Percentiles rank a stretch among this genome's conserved stretches.
These are phyloP conservation scores for Acer negundo DNA, from an alignment of 345 rosid genomes.

Conservation along the genomic window DNA sequence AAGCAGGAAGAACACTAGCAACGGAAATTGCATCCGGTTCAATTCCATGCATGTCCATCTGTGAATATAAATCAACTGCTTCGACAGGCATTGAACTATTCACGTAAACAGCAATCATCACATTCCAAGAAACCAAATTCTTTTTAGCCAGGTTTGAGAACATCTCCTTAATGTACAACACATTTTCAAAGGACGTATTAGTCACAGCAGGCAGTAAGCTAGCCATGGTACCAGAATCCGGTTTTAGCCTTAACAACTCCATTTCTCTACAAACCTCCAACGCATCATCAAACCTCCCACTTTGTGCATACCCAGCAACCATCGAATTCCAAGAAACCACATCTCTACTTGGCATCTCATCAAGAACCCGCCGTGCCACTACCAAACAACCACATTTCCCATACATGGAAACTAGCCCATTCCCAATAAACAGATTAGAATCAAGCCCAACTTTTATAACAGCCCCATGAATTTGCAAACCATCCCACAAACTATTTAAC, in stretches of 20 bases:
- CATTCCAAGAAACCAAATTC: slow-evolving; percentile 73
- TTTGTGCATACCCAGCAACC: slow-evolving; percentile 67
- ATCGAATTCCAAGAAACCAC: slow-evolving; percentile 78
- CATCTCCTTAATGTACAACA: slow-evolving; percentile 56
- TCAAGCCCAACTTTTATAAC: slow-evolving; percentile 56
- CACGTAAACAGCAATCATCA: slow-evolving; percentile 66
- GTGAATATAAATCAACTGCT: slow-evolving; percentile 54
- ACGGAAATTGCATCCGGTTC: slow-evolving; percentile 65
- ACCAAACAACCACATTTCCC: slow-evolving; percentile 64
- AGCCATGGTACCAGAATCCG: slow-evolving; percentile 73
- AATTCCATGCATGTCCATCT: slow-evolving; percentile 49
- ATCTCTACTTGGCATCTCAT: slow-evolving; percentile 65
- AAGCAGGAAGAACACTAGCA: slow-evolving; percentile 75
- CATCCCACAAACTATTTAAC: slow-evolving; percentile 48
- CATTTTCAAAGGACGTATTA: slow-evolving; percentile 50
- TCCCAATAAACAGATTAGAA: slow-evolving; percentile 55
- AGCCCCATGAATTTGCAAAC: slow-evolving; percentile 57
- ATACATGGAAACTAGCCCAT: slow-evolving; percentile 70
- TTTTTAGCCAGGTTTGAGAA: slow-evolving; percentile 46
- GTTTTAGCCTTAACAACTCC: slow-evolving; percentile 45
- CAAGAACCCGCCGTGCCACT: slow-evolving; percentile 55
- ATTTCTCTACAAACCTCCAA: slow-evolving; percentile 65
- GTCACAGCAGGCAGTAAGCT: slow-evolving; percentile 67
- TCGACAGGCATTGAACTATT: slow-evolving; percentile 63
- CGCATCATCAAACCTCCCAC: slow-evolving; percentile 60